Evolutionary conservation across 768 basidiomycete species (phyloP), one percentile per base, ranked within the genome.

Genomic region (Suillus ampliporus): DNA sequence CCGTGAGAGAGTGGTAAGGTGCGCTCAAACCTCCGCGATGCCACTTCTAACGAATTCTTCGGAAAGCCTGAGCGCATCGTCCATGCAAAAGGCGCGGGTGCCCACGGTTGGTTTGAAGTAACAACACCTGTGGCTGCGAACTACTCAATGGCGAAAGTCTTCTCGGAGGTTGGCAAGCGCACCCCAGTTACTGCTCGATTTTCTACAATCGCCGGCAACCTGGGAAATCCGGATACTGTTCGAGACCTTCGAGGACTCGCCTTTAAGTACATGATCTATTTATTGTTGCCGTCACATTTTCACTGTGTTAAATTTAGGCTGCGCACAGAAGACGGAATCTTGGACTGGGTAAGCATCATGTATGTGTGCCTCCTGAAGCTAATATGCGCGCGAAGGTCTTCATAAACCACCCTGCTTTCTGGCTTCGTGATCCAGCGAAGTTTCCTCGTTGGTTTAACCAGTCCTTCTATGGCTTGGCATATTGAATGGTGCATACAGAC

Each of bases 181-280:
- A 68, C 67, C 21, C 60, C 65, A 1, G 57, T 68, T 38, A 66
- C 67, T 21, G 67, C 14, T 8, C 79, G 86, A 19, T 84, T 87
- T 74, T 82, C 80, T 37, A 88, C 86, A 35, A 86, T 87, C 50
- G 77, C 77, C 15, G 84, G 85, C n/a, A 80, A 82, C 17, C 70
- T 78, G 48, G 86, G 85, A 17, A 78, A 77, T 26, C 77, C 84
- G 1, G 85, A 87, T 66, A 72, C 72, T 54, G 76, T 80, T 35
- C 73, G 85, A 38, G 85, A 87, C 61, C 80, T 84, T 6, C 76
- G 86, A 62, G 86, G 86, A 1, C 84, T 87, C 65, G 84, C 83
- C 2, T 73, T 79, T 28, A 79, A 84, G 74, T 79, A 77, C 44
- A 80, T 77, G 28, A 13, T 64, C 66, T 17, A 21, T 74, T 76